phyloP scores from a whole-genome alignment of 106 monocot genomes.

The Iris macrosiphon region DNA sequence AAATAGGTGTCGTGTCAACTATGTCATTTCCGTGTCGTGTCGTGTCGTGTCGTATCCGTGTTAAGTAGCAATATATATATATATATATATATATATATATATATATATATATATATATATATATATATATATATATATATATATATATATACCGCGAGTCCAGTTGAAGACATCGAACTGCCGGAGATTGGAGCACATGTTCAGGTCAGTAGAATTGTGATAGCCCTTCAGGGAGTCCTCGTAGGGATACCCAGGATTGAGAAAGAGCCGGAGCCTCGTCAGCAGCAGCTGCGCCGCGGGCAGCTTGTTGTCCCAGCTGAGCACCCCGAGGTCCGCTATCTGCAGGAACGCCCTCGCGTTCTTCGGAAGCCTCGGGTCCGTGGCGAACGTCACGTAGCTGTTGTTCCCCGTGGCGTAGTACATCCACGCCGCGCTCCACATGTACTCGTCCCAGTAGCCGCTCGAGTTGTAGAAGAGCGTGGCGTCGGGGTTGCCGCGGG shows the following conservation, averaged over 20 bases:
- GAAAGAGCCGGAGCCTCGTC: constrained; percentile 45
- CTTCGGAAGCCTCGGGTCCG: constrained; percentile 22
- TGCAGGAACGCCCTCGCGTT: constrained; percentile 30
- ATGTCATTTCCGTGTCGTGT: no score
- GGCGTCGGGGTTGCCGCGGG: constrained; percentile 2
- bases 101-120: no score
- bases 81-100: no score
- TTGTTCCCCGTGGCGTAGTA: constrained; percentile 57
- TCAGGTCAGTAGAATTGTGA: constrained; percentile 28
- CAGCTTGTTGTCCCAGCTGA: constrained; percentile 72
- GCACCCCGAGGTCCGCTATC: constrained; percentile 21
- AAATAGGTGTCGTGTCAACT: no score
- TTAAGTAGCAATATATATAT: no score
- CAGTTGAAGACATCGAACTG: constrained; percentile 34
- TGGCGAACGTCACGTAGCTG: constrained; percentile 30
- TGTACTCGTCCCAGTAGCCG: constrained; percentile 54
- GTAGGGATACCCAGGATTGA: constrained; percentile 60
- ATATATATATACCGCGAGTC: constrained; percentile 36
- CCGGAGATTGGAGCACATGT: constrained; percentile 41
- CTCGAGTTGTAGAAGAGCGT: constrained; percentile 52
- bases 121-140: no score
- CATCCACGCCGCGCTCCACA: constrained; percentile 53
- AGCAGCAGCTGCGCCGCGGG: constrained; percentile 37
- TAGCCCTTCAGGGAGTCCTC: constrained; percentile 43
- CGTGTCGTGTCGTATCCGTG: no score